These are phyloP conservation scores for Ceratobasidium sp. DNA, from an alignment of 1,284 basidiomycete species.

Conservation along the genomic window DNA sequence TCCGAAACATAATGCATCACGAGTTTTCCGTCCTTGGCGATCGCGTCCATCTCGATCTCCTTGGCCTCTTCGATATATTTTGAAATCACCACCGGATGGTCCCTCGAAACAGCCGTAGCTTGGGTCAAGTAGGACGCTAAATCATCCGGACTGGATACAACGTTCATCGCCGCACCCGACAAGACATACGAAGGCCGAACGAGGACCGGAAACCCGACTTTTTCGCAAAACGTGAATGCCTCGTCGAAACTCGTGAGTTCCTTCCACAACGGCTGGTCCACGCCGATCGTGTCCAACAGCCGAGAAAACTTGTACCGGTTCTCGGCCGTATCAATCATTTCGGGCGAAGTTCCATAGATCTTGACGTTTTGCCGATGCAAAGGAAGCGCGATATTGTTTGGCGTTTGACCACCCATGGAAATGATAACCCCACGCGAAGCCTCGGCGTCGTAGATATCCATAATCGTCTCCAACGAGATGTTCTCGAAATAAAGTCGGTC, in stretches of 20 bases:
- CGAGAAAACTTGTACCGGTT: slow-evolving; percentile 99
- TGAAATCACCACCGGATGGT: slow-evolving; percentile 97
- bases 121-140: slow-evolving; percentile 92
- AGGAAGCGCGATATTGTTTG: slow-evolving; percentile 97
- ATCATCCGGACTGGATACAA: slow-evolving; percentile 94
- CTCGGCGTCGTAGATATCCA: slow-evolving; percentile 97
- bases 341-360: slow-evolving; percentile 97
- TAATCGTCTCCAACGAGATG: slow-evolving; percentile 94
- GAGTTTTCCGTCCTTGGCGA: slow-evolving; percentile 97
- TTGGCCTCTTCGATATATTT: slow-evolving; percentile 99
- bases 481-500: slow-evolving; percentile 99
- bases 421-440: slow-evolving; percentile 91
- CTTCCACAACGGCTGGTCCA: slow-evolving; percentile 98
- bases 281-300: slow-evolving; percentile 95
- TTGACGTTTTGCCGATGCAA: slow-evolving; percentile 96
- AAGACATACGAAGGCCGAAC: slow-evolving; percentile 98
- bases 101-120: slow-evolving; percentile 96
- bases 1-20: slow-evolving; percentile 99
- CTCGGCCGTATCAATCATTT: slow-evolving; percentile 99
- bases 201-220: slow-evolving; percentile 94
- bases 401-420: slow-evolving; percentile 98
- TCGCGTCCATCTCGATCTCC: slow-evolving; percentile 99
- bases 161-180: slow-evolving; percentile 99
- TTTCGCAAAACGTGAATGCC: slow-evolving; percentile 88
- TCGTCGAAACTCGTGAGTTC: slow-evolving; percentile 93